A percentile compares a stretch with the other conserved stretches of the same genome.
Conservation (phyloP, 1,139 yeast species). For the Candida mesenterica region DNA sequence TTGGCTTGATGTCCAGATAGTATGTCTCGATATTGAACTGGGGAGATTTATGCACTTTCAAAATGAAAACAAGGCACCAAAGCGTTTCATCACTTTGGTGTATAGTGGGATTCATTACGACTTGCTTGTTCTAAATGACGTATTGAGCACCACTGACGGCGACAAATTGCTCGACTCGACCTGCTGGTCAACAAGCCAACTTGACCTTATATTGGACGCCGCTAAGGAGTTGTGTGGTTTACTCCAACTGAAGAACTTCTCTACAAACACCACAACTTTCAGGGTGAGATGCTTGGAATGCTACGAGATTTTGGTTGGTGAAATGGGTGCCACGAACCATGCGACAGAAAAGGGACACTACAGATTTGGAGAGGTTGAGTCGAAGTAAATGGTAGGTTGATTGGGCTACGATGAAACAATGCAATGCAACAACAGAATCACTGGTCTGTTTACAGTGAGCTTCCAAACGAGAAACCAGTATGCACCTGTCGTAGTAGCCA, state of each 20-base stretch:
- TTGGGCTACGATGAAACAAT: too few species aligned
- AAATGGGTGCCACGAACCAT: slow-evolving; percentile 64
- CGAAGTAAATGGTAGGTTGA: too few species aligned
- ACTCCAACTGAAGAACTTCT: slow-evolving; percentile 54
- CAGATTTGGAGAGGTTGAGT: slow-evolving; percentile 68
- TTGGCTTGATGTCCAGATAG: slow-evolving; percentile 51
- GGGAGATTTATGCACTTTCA: slow-evolving; percentile 57
- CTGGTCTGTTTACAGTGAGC: too few species aligned
- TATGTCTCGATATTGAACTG: slow-evolving; percentile 68
- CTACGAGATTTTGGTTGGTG: slow-evolving; percentile 55
- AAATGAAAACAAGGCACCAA: slow-evolving; percentile 28
- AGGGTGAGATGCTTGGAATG: slow-evolving; percentile 60
- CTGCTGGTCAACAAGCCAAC: slow-evolving; percentile 15
- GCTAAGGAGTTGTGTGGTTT: slow-evolving; percentile 41
- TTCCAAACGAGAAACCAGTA: too few species aligned
- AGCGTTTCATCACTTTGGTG: slow-evolving; percentile 51
- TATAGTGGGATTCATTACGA: slow-evolving; percentile 82
- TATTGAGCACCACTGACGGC: slow-evolving; percentile 17
- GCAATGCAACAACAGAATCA: too few species aligned
- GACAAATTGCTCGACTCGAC: slow-evolving; percentile 11
- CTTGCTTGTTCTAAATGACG: slow-evolving; percentile 46
- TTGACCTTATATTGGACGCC: slow-evolving; percentile 29
- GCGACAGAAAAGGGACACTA: slow-evolving; percentile 64
- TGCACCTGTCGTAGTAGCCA: too few species aligned
- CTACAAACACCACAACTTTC: slow-evolving; percentile 67